Percentiles rank a stretch among this genome's conserved stretches.
phyloP scores from a whole-genome alignment of 805 yeast species.

The Kuraishia capsulata region DNA sequence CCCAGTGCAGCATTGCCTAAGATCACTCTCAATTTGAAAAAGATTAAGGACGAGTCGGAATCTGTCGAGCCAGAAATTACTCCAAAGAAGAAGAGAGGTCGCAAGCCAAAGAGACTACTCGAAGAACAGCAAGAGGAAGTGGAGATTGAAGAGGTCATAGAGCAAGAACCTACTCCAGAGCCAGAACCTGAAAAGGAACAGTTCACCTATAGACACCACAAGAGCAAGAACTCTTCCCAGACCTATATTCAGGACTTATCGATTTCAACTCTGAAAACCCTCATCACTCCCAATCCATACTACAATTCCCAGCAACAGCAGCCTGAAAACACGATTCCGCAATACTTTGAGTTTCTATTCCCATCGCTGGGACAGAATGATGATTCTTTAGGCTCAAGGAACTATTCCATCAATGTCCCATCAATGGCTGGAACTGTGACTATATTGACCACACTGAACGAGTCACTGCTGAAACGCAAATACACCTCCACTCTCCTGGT shows the following conservation, averaged over 20 bases:
- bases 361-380: conserved; percentile 13
- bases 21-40: conserved; percentile 4
- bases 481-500: conserved; percentile 28
- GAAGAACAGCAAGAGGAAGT: conserved; percentile 7
- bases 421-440: conserved; percentile 36
- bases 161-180: conserved; percentile 11
- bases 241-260: conserved; percentile 28
- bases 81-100: conserved; percentile 6
- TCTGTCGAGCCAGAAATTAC: conserved; percentile 2
- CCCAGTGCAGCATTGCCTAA: not conserved
- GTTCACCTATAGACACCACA: not conserved
- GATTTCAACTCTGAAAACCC: conserved; percentile 20
- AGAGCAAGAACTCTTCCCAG: conserved; percentile 4
- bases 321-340: conserved; percentile 7
- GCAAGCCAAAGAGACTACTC: conserved; percentile 2
- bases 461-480: conserved; percentile 26
- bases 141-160: conserved; percentile 14
- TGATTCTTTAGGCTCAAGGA: conserved; percentile 20
- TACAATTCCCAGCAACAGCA: conserved; percentile 6
- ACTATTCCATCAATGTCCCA: conserved; percentile 38
- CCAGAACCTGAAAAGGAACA: conserved; percentile 10
- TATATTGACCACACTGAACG: conserved; percentile 33
- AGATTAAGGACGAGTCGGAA: conserved; percentile 4
- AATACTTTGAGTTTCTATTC: conserved; percentile 16
- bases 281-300: conserved; percentile 11